Evolutionary conservation across 2,329 filamentous ascomycete species (phyloP), one percentile per base, ranked within the genome.

Genomic region (Trichoderma semiorbis): DNA sequence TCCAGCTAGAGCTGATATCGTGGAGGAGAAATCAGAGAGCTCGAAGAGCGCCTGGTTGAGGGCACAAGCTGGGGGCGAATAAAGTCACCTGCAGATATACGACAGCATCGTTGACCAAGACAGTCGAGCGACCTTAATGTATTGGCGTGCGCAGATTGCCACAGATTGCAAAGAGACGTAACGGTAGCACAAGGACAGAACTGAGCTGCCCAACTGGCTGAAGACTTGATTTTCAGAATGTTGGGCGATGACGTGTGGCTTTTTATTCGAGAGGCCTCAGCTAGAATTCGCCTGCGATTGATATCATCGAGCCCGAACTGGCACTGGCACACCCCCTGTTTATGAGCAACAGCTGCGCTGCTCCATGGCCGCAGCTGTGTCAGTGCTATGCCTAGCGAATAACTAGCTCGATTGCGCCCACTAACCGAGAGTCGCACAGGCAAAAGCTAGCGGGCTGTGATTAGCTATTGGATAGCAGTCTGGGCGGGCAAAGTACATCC

Each of bases 231-330:
- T 43, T 43, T 47, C 18, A 32, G 14, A 11, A 11, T 18, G 39
- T 28, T 10, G 58, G 36, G 67, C 32, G 67, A 70, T 70, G 67
- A 70, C 67, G 67, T 69, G 67, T 53, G 26, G 28, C 67, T n/a
- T 26, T 24, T 62, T 43, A 43, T 43, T 43, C 39, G 58, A 39
- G 67, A 62, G 67, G 66, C 66, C 66, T 61, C 62, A 28, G 55
- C 65, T 47, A n/a, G 18, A 32, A 14, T 24, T 47, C 10, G 36
- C 34, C 57, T 58, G 58, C 68, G 28, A 32, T 70, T 64, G 58
- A 65, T 70, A 70, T 70, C 69, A 70, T 70, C 30, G 68, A 28
- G 34, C 16, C 24, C 64, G 14, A 39, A 32, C 36, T 26, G 60
- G 16, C 24, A 32, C 36, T 26, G 60, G 16, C 24, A 32, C 32